Evolutionary conservation across 225 moss, liverwort and hornwort species (phyloP), one percentile per base, ranked within the genome.

Genomic region (Sphagnum contortum): DNA sequence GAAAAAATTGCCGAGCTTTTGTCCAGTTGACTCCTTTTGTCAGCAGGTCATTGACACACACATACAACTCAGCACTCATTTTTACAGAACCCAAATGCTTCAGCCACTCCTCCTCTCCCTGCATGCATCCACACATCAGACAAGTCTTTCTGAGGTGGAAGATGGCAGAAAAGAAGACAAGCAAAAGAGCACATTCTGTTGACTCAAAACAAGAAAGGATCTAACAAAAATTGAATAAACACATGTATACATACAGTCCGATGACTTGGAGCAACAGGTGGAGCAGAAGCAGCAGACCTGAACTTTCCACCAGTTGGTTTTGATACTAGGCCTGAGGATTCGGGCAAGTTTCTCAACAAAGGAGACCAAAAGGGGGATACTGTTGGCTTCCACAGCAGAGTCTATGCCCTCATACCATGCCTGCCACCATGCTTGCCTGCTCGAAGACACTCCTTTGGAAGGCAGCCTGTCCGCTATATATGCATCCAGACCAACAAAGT

Each of bases 241-340:
- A 29, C 29, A 29, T 29, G 29, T 29, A 29, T 29, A 29, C 29
- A 29, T 29, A 29, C 29, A 29, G 29, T 29, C 29, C 1, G 29
- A 29, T 0, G 29, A 29, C 29, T 29, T 29, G 29, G 29, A 29
- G 29, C 56, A n/a, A 57, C n/a, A 57, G 13, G 13, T 55, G 44
- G 4, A 29, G 29, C 29, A 29, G 29, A 0, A 5, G 12, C 7
- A 49, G 48, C 70, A 69, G 45, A 83, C 83, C 79, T 83, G 63
- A 52, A 10, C 46, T 44, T 57, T 45, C 79, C 83, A 83, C 83
- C 79, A 83, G 5, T 55, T 7, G 60, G 83, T 83, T 6, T 74
- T 65, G 58, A 83, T 10, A 66, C 62, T 72, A 45, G 65, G 67
- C 74, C 72, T 71, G 48, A 80, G 74, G 68, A 76, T 79, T 74